Percentiles rank a stretch among this genome's conserved stretches.
phyloP scores from a whole-genome alignment of 202 grass and related monocot genomes.

The Schoenoplectus triqueter region DNA sequence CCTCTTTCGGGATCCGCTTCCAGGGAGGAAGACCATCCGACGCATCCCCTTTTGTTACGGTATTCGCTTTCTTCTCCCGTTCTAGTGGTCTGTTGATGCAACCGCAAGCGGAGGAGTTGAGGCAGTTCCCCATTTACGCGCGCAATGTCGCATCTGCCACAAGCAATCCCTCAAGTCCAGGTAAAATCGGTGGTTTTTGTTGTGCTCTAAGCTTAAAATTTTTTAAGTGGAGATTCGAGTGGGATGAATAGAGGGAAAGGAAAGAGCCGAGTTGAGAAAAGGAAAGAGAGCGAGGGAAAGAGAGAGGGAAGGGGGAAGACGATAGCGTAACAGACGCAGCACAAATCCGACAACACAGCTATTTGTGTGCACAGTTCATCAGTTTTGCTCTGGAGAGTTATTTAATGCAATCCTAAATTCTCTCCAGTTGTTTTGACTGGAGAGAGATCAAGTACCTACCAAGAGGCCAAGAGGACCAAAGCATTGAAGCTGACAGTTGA shows the following conservation, averaged over 20 bases:
- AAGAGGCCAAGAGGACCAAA: background rate
- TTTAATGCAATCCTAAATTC: background rate
- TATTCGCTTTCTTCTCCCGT: conserved; percentile 52
- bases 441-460: background rate
- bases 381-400: background rate
- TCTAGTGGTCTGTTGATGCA: background rate
- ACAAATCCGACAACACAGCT: conserved; percentile 28
- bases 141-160: conserved; percentile 32
- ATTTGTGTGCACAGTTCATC: conserved; percentile 29
- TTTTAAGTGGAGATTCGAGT: conserved; percentile 23
- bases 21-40: background rate
- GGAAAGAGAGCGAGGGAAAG: background rate
- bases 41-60: conserved; percentile 39
- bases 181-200: background rate
- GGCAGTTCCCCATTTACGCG: conserved; percentile 42
- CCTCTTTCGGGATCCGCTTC: conserved; percentile 62
- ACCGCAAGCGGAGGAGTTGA: background rate
- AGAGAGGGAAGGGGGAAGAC: background rate
- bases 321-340: conserved; percentile 11
- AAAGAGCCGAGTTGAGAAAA: conserved; percentile 1
- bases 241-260: background rate
- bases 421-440: background rate
- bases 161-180: background rate
- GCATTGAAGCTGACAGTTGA: conserved; percentile 12
- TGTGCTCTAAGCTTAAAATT: background rate